Percentiles rank a stretch among this genome's conserved stretches.
Evolutionary conservation across 2,329 filamentous ascomycete species (phyloP).

Genomic region (Ambrosiella xylebori): DNA sequence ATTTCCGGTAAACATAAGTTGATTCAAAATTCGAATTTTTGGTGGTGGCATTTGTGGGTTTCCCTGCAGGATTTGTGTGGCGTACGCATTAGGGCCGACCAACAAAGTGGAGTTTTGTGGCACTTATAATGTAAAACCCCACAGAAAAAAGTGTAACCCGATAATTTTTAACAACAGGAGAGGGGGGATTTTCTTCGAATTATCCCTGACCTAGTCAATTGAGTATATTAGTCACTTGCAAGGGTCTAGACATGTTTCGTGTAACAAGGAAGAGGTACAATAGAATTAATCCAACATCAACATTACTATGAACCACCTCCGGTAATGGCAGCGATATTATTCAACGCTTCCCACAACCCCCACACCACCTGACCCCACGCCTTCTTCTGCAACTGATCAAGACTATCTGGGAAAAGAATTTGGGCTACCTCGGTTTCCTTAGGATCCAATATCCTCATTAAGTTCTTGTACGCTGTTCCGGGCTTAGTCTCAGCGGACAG

Average conservation of each 20-base stretch:
- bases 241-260: neutral
- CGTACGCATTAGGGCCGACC: conserved; percentile 11
- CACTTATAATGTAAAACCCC: neutral
- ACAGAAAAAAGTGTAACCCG: too few species aligned
- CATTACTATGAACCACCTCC: neutral
- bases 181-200: too few species aligned
- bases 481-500: conserved; percentile 9
- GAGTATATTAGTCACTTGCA: too few species aligned
- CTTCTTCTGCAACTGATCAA: conserved; percentile 8
- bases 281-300: neutral
- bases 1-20: conserved; percentile 9
- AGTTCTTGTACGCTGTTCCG: conserved; percentile 5
- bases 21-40: conserved; percentile 8
- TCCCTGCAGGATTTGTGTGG: neutral
- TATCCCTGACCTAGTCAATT: too few species aligned
- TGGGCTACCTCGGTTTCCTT: conserved; percentile 10
- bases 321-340: conserved; percentile 8
- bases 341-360: conserved; percentile 12
- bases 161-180: too few species aligned
- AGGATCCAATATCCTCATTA: conserved; percentile 7
- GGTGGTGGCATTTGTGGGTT: conserved; percentile 13
- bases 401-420: conserved; percentile 12
- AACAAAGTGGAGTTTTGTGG: neutral
- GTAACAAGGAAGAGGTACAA: neutral
- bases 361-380: conserved; percentile 13